phyloP scores from a whole-genome alignment of 2,329 filamentous ascomycete genomes.

The Trichothecium sympodiale region DNA sequence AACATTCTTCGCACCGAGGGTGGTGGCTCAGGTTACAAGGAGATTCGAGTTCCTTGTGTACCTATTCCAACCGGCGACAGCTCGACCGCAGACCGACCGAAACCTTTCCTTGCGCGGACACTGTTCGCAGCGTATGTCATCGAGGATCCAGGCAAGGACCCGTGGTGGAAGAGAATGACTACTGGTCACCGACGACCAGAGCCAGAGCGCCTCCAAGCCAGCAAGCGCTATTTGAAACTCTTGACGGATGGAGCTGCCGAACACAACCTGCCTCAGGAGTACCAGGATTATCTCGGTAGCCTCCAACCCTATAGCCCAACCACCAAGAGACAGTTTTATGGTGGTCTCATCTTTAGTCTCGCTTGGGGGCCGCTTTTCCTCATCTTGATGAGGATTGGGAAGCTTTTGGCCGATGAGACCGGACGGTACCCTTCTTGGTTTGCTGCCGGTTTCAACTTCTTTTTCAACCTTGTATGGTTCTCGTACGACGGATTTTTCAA shows the following conservation, averaged over 20 bases:
- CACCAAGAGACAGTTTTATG: constrained; percentile 52
- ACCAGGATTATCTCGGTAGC: constrained; percentile 59
- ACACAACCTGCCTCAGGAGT: constrained; percentile 68
- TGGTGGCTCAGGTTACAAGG: constrained; percentile 72
- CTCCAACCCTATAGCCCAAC: constrained; percentile 65
- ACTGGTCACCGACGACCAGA: constrained; percentile 44
- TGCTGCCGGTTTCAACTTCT: constrained; percentile 31
- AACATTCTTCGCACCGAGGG: constrained; percentile 87
- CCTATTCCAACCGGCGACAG: constrained; percentile 41
- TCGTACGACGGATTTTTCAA: constrained; percentile 37
- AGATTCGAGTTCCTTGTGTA: constrained; percentile 71
- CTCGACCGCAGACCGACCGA: constrained; percentile 36
- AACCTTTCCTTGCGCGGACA: constrained; percentile 73
- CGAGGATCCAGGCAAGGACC: constrained; percentile 19
- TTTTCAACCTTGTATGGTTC: constrained; percentile 40
- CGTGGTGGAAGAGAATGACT: constrained; percentile 36
- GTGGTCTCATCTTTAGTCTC: constrained; percentile 48
- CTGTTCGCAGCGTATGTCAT: constrained; percentile 57
- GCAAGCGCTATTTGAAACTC: constrained; percentile 70
- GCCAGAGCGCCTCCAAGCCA: constrained; percentile 69
- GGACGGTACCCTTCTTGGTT: constrained; percentile 63
- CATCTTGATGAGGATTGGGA: constrained; percentile 30
- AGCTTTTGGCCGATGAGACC: constrained; percentile 49
- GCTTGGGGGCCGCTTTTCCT: constrained; percentile 47
- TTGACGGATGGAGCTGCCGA: constrained; percentile 70